Percentiles rank a stretch among this genome's conserved stretches.
Conservation (phyloP, 148 eudicot genomes). For the Limonium bicolor region DNA sequence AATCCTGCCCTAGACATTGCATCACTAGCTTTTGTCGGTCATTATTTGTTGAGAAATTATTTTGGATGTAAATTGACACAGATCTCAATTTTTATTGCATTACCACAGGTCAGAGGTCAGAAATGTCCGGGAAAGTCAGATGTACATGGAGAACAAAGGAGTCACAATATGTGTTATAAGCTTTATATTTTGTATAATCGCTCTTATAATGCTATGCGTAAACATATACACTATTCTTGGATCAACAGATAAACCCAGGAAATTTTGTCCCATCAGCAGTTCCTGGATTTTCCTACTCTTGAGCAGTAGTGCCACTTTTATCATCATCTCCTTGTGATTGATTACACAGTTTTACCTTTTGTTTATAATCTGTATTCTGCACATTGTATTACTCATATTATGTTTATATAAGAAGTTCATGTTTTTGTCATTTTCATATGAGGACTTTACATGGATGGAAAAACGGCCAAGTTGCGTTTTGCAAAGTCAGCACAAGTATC, state of each 20-base stretch:
- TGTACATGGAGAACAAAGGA: constrained; percentile 84
- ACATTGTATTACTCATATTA: background rate
- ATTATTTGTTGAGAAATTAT: background rate
- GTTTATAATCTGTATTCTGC: background rate
- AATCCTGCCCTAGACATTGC: no score
- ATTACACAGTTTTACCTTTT: background rate
- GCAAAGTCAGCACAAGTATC: no score
- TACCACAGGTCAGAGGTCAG: constrained; percentile 54
- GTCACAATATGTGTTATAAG: constrained; percentile 48
- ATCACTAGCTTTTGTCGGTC: no score
- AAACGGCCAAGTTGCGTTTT: no score
- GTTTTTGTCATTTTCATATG: no score
- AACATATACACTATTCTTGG: constrained; percentile 34
- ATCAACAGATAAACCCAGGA: constrained; percentile 37
- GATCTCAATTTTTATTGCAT: background rate
- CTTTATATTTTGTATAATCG: constrained; percentile 38
- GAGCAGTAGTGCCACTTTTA: constrained; percentile 34
- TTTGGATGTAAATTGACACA: background rate
- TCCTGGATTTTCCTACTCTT: constrained; percentile 62
- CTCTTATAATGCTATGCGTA: constrained; percentile 27
- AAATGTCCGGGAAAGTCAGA: constrained; percentile 44
- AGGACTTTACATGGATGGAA: no score
- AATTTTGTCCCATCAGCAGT: constrained; percentile 55
- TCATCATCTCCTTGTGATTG: constrained; percentile 47
- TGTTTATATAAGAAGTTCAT: no score